phyloP scores from a whole-genome alignment of 164 flowering plant genomes.

The Cinnamomum chago region DNA sequence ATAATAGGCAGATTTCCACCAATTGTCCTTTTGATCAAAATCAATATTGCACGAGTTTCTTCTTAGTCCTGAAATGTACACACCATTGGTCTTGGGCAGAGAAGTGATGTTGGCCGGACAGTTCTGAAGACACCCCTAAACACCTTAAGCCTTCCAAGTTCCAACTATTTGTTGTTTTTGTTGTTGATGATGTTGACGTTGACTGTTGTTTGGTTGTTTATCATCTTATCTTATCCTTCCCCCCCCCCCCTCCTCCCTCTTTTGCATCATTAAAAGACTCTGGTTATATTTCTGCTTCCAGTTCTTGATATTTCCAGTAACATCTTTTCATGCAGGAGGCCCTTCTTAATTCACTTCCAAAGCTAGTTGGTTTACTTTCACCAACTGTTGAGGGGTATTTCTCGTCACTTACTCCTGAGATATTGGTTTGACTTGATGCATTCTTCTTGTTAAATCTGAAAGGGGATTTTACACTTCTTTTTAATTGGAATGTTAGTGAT shows the following conservation, averaged over 20 bases:
- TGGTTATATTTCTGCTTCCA: background rate
- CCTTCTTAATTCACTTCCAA: slow-evolving; percentile 80
- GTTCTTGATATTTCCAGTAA: slow-evolving; percentile 4
- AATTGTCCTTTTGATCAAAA: too few relatives aligned
- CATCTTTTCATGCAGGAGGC: slow-evolving; percentile 60
- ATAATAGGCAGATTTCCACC: too few relatives aligned
- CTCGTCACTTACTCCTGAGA: background rate
- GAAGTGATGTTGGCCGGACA: too few relatives aligned
- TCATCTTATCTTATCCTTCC: background rate
- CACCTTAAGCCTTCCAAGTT: too few relatives aligned
- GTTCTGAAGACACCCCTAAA: too few relatives aligned
- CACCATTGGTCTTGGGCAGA: too few relatives aligned
- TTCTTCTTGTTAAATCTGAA: too few relatives aligned
- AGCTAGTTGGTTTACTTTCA: slow-evolving; percentile 54
- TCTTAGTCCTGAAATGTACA: too few relatives aligned
- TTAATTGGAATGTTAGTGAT: background rate
- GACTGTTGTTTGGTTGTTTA: too few relatives aligned
- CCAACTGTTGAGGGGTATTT: slow-evolving; percentile 63
- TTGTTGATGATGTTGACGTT: background rate
- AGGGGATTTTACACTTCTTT: background rate
- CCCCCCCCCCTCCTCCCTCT: background rate
- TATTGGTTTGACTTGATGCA: background rate
- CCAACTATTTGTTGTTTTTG: background rate
- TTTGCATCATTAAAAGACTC: background rate
- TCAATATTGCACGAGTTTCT: too few relatives aligned